Base-by-base conservation (phyloP, 345 rosid species). In the Sisymbrium altissimum region DNA sequence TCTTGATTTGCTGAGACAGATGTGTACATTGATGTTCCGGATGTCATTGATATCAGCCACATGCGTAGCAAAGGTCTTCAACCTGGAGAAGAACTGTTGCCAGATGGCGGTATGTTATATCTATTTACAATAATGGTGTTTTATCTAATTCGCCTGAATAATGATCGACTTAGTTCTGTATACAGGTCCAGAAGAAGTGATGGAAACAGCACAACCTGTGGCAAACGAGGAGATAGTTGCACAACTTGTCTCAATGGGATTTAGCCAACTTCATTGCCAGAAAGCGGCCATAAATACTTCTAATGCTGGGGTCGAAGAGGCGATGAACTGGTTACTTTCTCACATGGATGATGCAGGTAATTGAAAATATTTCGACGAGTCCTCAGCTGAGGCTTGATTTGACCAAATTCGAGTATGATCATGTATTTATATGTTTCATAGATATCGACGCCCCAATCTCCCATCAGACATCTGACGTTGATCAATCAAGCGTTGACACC, bases 271-370 rank as follows among this genome's bases (percentile, higher is more conserved):
- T 79, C 96, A 84, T 74, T 95, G 99, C 76, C 85, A 92, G 91
- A 95, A 95, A 84, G 98, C 99, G 54, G 96, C 92, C 56, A 83
- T 95, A 74, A 86, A 80, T 68, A 87, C 98, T 57, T 87, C 82
- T 54, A 95, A 95, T 78, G 82, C 80, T 40, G 99, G 99, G 62
- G 86, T 89, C 4, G 98, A 95, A 81, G 98, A 90, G 82, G 98
- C 99, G 39, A 95, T 89, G 99, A 95, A 89, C 77, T 95, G 99
- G 99, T 72, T 95, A 64, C 88, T 95, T 67, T 79, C 87, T 54
- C 98, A 95, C 84, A 84, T 90, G 97, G 96, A 87, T 79, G 98
- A 95, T 81, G 83, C 97, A 79, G 99, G 99, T 95, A 84, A 64
- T 39, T 72, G 4, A 61, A 41, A 44, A 68, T 52, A 38, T 7